These are phyloP conservation scores for Corynascus novoguineensis DNA, from an alignment of 495 filamentous ascomycete species.

Conservation along the genomic window DNA sequence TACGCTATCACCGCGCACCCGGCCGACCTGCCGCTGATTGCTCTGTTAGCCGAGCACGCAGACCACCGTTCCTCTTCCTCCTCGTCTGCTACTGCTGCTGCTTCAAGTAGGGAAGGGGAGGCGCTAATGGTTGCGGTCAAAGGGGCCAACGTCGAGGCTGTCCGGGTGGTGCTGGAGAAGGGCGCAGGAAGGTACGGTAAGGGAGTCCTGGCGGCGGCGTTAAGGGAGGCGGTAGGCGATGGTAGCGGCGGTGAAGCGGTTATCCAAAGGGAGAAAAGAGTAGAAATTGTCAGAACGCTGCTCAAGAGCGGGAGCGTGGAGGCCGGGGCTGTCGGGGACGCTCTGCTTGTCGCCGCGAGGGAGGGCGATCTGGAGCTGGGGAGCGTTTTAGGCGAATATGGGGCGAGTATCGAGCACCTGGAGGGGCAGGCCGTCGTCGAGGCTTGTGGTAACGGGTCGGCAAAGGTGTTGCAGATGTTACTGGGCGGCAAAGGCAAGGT, in stretches of 20 bases:
- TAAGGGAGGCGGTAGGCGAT: slow-evolving; percentile 31
- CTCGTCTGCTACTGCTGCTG: too few relatives aligned
- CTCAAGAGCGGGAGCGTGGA: slow-evolving; percentile 36
- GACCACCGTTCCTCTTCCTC: too few relatives aligned
- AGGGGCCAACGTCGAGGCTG: slow-evolving; percentile 30
- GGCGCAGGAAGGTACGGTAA: slow-evolving; percentile 19
- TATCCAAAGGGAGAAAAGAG: slow-evolving; percentile 28
- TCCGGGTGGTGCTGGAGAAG: slow-evolving; percentile 37
- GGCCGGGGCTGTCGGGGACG: slow-evolving; percentile 34
- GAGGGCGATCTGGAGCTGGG: slow-evolving; percentile 43
- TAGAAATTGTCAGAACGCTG: slow-evolving; percentile 32
- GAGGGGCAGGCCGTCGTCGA: slow-evolving; percentile 43
- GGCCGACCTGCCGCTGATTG: slow-evolving; percentile 38
- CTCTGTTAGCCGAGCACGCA: slow-evolving; percentile 33
- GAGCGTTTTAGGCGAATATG: slow-evolving; percentile 35
- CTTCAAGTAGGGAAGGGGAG: slow-evolving; percentile 28
- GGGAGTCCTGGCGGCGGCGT: slow-evolving; percentile 28
- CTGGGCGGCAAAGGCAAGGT: slow-evolving; percentile 29
- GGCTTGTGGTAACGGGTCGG: slow-evolving; percentile 36
- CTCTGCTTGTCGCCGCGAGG: slow-evolving; percentile 37
- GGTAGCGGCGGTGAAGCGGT: too few relatives aligned
- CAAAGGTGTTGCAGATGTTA: slow-evolving; percentile 39
- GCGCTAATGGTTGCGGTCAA: slow-evolving; percentile 37
- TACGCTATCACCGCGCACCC: slow-evolving; percentile 38
- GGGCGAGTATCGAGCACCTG: slow-evolving; percentile 40